Conservation (phyloP, 805 yeast genomes). For the Yamadazyma nakazawae region DNA sequence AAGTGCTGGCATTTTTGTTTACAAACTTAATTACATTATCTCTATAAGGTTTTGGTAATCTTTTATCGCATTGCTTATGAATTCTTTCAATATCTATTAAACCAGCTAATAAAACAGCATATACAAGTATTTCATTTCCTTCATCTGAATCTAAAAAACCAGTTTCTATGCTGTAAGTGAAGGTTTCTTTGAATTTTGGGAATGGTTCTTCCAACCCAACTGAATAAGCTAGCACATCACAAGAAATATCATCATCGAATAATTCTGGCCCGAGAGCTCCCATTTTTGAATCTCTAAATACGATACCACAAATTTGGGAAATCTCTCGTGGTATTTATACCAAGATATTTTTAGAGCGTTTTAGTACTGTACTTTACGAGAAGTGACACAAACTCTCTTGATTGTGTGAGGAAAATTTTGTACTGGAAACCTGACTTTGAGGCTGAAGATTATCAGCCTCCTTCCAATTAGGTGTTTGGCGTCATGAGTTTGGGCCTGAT, state of each 20-base stretch:
- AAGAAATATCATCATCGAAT: slow-evolving; percentile 7
- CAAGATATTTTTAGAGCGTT: neutral
- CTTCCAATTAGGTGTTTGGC: too few relatives aligned
- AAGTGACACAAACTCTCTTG: neutral
- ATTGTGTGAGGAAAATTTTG: too few relatives aligned
- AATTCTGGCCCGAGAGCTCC: slow-evolving; percentile 6
- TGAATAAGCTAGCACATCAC: slow-evolving; percentile 3
- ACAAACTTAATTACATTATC: neutral
- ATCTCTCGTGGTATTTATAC: neutral
- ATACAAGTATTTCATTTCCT: slow-evolving; percentile 3
- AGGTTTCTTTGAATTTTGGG: neutral
- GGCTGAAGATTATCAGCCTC: too few relatives aligned
- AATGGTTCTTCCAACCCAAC: neutral
- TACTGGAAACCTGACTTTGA: too few relatives aligned
- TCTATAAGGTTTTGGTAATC: slow-evolving; percentile 1
- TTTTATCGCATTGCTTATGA: neutral
- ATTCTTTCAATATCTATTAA: slow-evolving; percentile 3
- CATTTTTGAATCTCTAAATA: neutral
- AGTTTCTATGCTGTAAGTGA: neutral
- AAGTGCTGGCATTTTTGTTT: neutral
- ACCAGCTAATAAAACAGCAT: slow-evolving; percentile 1
- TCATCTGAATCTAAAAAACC: slow-evolving; percentile 7
- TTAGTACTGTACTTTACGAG: neutral
- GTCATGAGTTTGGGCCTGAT: too few relatives aligned
- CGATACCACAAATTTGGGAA: neutral